phyloP scores from a whole-genome alignment of 768 basidiomycete genomes.

The Termitomyces sp. region DNA sequence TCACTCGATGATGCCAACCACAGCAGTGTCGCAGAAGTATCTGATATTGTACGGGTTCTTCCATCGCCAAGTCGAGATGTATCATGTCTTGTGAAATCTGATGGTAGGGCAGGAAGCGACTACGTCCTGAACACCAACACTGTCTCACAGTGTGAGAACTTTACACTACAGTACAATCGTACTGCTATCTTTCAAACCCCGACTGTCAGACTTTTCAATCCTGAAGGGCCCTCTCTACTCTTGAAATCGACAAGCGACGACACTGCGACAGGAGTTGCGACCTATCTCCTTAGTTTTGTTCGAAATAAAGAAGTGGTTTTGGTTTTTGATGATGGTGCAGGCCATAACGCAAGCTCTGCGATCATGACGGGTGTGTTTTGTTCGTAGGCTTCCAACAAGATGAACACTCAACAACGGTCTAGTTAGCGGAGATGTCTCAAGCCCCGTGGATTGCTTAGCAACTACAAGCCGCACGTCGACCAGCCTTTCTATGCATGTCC shows the following conservation, averaged over 20 bases:
- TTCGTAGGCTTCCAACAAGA: not conserved
- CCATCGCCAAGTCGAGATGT: conserved; percentile 31
- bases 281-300: conserved; percentile 35
- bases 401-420: not conserved
- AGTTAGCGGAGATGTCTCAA: conserved; percentile 29
- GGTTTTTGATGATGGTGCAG: conserved; percentile 35
- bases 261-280: conserved; percentile 25
- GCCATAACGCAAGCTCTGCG: conserved; percentile 33
- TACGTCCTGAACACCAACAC: conserved; percentile 26
- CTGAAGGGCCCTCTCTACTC: conserved; percentile 23
- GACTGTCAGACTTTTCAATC: conserved; percentile 33
- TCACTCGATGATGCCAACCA: conserved; percentile 45
- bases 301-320: conserved; percentile 35
- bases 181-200: conserved; percentile 23
- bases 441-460: conserved; percentile 14
- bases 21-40: conserved; percentile 33
- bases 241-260: conserved; percentile 23
- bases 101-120: conserved; percentile 10
- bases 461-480: not conserved
- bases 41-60: conserved; percentile 41
- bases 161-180: conserved; percentile 38
- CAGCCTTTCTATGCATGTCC: conserved; percentile 14
- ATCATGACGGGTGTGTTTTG: conserved; percentile 33
- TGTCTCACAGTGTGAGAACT: conserved; percentile 43
- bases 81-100: conserved; percentile 31